phyloP scores from a whole-genome alignment of 805 yeast species.

The Yamadazyma laniorum region DNA sequence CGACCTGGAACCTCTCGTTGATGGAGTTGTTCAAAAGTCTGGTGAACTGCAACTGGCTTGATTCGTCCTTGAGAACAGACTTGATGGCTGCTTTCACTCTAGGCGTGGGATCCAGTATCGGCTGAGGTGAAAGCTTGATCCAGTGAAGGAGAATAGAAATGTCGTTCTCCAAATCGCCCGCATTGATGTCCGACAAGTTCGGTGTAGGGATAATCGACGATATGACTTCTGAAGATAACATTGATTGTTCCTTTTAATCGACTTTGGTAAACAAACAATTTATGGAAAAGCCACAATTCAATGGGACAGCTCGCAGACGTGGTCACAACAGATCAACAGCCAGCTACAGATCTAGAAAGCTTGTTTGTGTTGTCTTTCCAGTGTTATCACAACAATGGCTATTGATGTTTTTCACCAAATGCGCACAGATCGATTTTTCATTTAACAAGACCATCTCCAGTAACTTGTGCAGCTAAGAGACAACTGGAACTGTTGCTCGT shows the following conservation, averaged over 20 bases:
- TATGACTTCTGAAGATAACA: slow-evolving; percentile 1
- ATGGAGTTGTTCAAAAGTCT: slow-evolving; percentile 34
- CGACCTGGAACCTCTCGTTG: slow-evolving; percentile 10
- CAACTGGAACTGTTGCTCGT: no score
- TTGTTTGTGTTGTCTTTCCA: no score
- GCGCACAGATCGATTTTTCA: not conserved
- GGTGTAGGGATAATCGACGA: slow-evolving; percentile 10
- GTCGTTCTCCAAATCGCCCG: slow-evolving; percentile 15
- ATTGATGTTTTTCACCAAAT: no score
- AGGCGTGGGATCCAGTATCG: slow-evolving; percentile 23
- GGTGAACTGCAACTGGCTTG: slow-evolving; percentile 32
- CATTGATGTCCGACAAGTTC: slow-evolving; percentile 5
- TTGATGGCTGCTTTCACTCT: slow-evolving; percentile 37
- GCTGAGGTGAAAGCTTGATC: slow-evolving; percentile 10
- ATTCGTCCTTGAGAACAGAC: slow-evolving; percentile 34
- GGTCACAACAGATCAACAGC: no score
- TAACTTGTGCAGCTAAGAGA: no score
- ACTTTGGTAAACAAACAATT: no score
- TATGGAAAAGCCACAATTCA: no score
- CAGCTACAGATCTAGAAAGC: no score
- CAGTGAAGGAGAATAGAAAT: slow-evolving; percentile 13
- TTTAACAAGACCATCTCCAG: no score
- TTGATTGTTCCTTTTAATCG: slow-evolving; percentile 1
- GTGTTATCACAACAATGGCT: no score
- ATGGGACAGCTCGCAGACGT: no score